Base-by-base conservation (phyloP, 202 grass and related monocot species). In the Digitaria exilis region DNA sequence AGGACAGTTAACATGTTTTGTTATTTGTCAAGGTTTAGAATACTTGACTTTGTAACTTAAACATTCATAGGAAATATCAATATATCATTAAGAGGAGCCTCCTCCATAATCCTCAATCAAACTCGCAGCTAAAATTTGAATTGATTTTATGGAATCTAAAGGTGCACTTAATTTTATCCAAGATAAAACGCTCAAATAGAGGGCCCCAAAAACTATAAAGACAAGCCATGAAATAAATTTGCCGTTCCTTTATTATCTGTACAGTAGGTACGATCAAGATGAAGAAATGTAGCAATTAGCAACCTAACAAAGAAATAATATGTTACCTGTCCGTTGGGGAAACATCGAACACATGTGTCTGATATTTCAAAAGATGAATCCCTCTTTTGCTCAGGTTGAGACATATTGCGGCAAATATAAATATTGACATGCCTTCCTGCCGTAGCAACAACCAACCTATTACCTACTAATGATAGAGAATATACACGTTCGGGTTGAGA, bases 371-470 rank as follows among this genome's bases (percentile, higher is more conserved):
- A n/a, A 73, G 91, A 92, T 14, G 96, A 99, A 29, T 96, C 96
- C 15, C 89, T 88, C 48, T 85, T 80, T 84, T 99, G 96, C 77
- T 99, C 96, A 58, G 93, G 96, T 85, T 96, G 96, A 68, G 96
- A 93, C 96, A 99, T 99, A 77, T 99, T 99, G 45, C 96, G 91
- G 65, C 96, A 43, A 82, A 96, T 93, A 75, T 99, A 99, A 72
- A 99, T 94, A 82, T 92, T 99, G 68, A 99, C 93, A 85, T 96
- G 96, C 63, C 96, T 91, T 82, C 96, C 91, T 79, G 96, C 96
- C 21, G 93, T 99, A 60, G 96, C 96, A 84, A 99, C 96, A 50
- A 94, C 96, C 71, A 99, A 78, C 59, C 83, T 85, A 59, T 99
- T 84, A 54, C 93, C 87, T 22, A 99, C 96, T 32, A 96, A 73